phyloP scores from a whole-genome alignment of 257 asterid species.

The Lycium barbarum region DNA sequence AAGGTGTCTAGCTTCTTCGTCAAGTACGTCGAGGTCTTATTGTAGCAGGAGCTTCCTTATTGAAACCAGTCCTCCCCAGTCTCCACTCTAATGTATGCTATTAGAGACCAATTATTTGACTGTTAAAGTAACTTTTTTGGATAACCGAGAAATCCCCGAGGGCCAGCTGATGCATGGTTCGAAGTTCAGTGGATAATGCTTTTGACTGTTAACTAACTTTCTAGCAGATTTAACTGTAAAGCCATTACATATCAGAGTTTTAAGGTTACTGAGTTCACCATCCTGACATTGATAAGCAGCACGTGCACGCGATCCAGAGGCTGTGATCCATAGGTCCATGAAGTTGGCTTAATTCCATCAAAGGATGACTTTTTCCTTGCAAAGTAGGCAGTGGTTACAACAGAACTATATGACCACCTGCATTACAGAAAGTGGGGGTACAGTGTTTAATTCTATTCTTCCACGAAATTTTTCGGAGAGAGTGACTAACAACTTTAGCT shows the following conservation, averaged over 20 bases:
- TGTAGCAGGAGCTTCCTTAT: constrained; percentile 83
- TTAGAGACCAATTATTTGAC: constrained; percentile 35
- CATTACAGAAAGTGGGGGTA: background rate
- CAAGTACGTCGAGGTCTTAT: constrained; percentile 83
- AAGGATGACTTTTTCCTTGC: background rate
- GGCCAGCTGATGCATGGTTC: background rate
- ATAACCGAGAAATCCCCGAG: background rate
- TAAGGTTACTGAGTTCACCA: background rate
- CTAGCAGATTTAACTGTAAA: background rate
- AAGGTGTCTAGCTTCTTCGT: constrained; percentile 81
- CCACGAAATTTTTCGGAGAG: background rate
- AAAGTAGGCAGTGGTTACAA: constrained; percentile 2
- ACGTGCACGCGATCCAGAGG: background rate
- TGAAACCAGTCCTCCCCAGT: constrained; percentile 75
- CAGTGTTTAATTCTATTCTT: background rate
- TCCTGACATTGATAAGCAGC: constrained; percentile 18
- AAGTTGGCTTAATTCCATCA: background rate
- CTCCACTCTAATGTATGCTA: constrained; percentile 59
- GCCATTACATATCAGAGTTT: constrained; percentile 20
- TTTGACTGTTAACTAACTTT: background rate
- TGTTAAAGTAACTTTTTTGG: background rate
- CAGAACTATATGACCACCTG: background rate
- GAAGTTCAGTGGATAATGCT: background rate
- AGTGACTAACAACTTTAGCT: background rate
- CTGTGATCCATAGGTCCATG: constrained; percentile 19